Conservation (phyloP, 257 asterid species). For the Haberlea rhodopensis region DNA sequence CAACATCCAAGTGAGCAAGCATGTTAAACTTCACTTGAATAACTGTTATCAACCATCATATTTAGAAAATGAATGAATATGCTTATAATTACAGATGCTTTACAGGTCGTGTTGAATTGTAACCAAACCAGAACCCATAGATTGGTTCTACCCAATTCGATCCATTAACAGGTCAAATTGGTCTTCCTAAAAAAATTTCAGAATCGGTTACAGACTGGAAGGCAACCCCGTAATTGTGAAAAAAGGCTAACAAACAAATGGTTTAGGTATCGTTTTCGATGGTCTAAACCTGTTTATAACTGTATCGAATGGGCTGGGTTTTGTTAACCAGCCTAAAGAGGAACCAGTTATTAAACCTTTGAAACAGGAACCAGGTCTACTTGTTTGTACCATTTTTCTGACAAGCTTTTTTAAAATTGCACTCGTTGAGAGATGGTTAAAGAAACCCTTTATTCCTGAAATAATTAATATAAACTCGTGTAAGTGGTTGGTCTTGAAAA, state of each 20-base stretch:
- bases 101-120: not conserved
- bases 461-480: not conserved
- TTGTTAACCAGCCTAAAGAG: too few relatives aligned
- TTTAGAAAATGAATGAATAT: not conserved
- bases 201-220: not conserved
- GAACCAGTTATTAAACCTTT: too few relatives aligned
- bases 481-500: not conserved
- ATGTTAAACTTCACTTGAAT: not conserved
- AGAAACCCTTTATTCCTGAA: not conserved
- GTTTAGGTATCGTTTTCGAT: not conserved
- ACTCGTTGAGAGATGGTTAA: not conserved
- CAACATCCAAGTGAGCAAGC: slow-evolving; percentile 81
- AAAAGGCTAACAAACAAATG: not conserved
- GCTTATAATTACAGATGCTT: not conserved
- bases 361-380: not conserved
- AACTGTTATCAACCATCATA: slow-evolving; percentile 1
- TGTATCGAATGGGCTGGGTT: too few relatives aligned
- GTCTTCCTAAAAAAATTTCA: not conserved
- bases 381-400: not conserved
- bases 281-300: too few relatives aligned
- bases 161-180: too few relatives aligned
- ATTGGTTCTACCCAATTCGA: not conserved
- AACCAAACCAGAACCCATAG: not conserved
- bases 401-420: not conserved
- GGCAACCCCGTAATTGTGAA: not conserved